Conservation (phyloP, 2,329 filamentous ascomycete genomes). For the Apiospora koreana region DNA sequence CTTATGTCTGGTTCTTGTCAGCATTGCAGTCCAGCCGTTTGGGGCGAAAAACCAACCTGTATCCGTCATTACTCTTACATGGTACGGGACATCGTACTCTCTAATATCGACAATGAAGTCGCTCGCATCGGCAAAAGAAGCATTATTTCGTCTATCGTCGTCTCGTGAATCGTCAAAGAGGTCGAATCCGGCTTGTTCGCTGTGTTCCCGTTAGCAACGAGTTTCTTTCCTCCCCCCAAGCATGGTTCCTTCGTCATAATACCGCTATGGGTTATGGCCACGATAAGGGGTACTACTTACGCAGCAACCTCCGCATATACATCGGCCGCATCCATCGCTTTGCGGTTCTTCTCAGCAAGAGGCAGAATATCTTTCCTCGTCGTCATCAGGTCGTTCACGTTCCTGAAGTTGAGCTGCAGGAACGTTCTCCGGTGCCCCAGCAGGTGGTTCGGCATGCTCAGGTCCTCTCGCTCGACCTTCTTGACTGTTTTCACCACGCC, state of each 20-base stretch:
- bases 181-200: slow-evolving; percentile 62
- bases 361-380: slow-evolving; percentile 84
- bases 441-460: slow-evolving; percentile 93
- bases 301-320: slow-evolving; percentile 95
- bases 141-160: slow-evolving; percentile 77
- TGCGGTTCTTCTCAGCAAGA: slow-evolving; percentile 94
- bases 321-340: slow-evolving; percentile 95
- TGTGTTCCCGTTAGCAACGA: slow-evolving; percentile 22
- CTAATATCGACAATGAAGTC: slow-evolving; percentile 98
- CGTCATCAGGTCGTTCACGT: slow-evolving; percentile 83
- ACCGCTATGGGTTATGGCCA: background rate
- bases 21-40: too few species aligned
- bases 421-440: slow-evolving; percentile 89
- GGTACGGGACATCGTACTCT: slow-evolving; percentile 99
- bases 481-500: slow-evolving; percentile 79
- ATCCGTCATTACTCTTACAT: slow-evolving; percentile 98
- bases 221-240: background rate
- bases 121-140: slow-evolving; percentile 80
- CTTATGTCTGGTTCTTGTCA: slow-evolving; percentile 69
- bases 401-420: slow-evolving; percentile 82
- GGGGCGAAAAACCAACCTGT: slow-evolving; percentile 55
- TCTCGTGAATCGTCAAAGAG: slow-evolving; percentile 87
- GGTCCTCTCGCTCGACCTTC: slow-evolving; percentile 86
- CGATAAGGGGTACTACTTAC: slow-evolving; percentile 53
- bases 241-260: background rate